Evolutionary conservation across 2,329 filamentous ascomycete genomes (phyloP).

Genomic region (Trichoderma koningiopsis): DNA sequence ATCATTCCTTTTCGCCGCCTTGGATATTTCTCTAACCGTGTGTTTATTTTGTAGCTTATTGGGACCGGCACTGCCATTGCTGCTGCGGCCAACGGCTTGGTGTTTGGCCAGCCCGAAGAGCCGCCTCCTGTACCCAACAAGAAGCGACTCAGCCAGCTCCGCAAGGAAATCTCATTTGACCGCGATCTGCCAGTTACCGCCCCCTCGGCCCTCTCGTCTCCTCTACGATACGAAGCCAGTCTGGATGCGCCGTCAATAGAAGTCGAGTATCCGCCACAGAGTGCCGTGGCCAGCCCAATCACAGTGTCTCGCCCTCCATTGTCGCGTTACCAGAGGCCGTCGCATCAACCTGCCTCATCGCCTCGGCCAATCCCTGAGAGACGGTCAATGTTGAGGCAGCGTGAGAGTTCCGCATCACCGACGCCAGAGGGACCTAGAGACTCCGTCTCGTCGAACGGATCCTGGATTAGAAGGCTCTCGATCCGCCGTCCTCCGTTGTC

Average conservation of each 20-base stretch:
- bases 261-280: slow-evolving; percentile 37
- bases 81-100: slow-evolving; percentile 60
- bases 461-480: slow-evolving; percentile 74
- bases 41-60: slow-evolving; percentile 52
- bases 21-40: slow-evolving; percentile 6
- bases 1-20: slow-evolving; percentile 22
- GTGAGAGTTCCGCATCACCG: slow-evolving; percentile 42
- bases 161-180: slow-evolving; percentile 40
- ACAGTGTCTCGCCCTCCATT: slow-evolving; percentile 41
- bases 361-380: slow-evolving; percentile 45
- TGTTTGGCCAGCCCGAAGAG: slow-evolving; percentile 59
- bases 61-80: slow-evolving; percentile 64
- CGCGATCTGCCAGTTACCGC: slow-evolving; percentile 38
- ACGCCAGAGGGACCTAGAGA: slow-evolving; percentile 53
- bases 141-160: slow-evolving; percentile 35
- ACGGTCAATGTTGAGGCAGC: slow-evolving; percentile 46
- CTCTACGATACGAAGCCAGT: slow-evolving; percentile 50
- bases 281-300: slow-evolving; percentile 37
- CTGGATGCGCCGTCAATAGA: slow-evolving; percentile 40
- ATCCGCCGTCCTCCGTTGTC: slow-evolving; percentile 67
- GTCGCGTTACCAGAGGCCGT: slow-evolving; percentile 43
- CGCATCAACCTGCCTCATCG: slow-evolving; percentile 43
- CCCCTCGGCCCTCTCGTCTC: slow-evolving; percentile 32
- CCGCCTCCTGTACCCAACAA: slow-evolving; percentile 32
- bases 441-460: slow-evolving; percentile 63